A percentile compares a stretch with the other conserved stretches of the same genome.
phyloP scores from a whole-genome alignment of 148 eudicot genomes.

The Amaranthus hypochondriacus region DNA sequence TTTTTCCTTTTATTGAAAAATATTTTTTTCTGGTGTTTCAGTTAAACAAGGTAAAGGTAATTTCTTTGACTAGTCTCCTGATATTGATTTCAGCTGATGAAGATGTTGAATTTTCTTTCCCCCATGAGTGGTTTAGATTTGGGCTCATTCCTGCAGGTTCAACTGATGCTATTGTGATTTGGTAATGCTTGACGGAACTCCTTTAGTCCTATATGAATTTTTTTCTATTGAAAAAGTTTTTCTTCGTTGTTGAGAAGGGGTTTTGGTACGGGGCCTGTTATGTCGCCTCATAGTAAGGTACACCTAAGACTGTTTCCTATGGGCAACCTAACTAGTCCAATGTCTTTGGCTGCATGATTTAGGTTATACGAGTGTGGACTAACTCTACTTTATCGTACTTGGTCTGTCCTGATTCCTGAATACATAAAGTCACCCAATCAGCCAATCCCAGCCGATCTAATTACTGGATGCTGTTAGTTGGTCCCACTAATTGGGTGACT shows the following conservation, averaged over 20 bases:
- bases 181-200: slow-evolving; percentile 43
- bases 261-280: background rate
- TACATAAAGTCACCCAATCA: background rate
- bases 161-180: slow-evolving; percentile 91
- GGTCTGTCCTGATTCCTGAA: background rate
- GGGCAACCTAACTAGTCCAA: background rate
- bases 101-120: slow-evolving; percentile 53
- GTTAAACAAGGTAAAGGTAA: background rate
- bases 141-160: slow-evolving; percentile 97
- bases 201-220: background rate
- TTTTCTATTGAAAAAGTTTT: background rate
- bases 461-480: background rate
- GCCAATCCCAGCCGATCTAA: background rate
- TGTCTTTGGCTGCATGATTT: background rate
- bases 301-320: background rate
- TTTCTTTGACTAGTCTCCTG: slow-evolving; percentile 18
- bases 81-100: slow-evolving; percentile 36
- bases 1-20: background rate
- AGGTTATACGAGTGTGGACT: background rate
- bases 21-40: background rate
- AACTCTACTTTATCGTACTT: background rate
- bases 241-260: background rate
- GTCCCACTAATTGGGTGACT: background rate
- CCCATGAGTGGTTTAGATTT: slow-evolving; percentile 75
- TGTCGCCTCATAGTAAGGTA: background rate